Evolutionary conservation across 2,329 filamentous ascomycete species (phyloP).

Genomic region (Arthrocladium fulminans): DNA sequence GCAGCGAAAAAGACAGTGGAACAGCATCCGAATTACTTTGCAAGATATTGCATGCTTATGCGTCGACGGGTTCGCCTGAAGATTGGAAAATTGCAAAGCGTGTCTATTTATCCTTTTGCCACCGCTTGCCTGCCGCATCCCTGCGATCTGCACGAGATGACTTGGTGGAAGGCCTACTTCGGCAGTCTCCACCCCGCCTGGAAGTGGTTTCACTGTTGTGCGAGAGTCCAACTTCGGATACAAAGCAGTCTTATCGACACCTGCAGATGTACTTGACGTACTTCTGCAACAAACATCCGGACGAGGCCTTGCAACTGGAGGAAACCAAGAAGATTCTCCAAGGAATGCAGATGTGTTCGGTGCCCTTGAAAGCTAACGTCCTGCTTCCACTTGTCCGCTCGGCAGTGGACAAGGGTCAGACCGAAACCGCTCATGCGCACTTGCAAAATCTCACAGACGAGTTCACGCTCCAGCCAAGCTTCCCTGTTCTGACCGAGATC

Average conservation of each 20-base stretch:
- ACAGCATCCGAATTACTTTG: background rate
- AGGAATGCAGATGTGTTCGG: background rate
- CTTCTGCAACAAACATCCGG: background rate
- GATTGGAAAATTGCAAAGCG: background rate
- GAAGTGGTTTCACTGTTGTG: background rate
- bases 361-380: background rate
- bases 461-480: background rate
- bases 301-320: background rate
- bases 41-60: background rate
- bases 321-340: background rate
- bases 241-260: background rate
- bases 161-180: background rate
- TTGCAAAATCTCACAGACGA: background rate
- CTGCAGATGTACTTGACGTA: background rate
- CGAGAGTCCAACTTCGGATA: background rate
- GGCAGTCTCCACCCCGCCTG: constrained; percentile 1
- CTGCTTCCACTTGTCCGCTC: background rate
- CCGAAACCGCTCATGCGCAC: background rate
- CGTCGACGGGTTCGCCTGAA: background rate
- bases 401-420: background rate
- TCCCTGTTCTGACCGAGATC: background rate
- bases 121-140: background rate
- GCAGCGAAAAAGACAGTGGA: background rate
- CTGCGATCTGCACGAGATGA: background rate
- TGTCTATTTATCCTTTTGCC: background rate